A percentile compares a stretch with the other conserved stretches of the same genome.
Evolutionary conservation across 768 basidiomycete genomes (phyloP).

Genomic region (Tremella fuciformis): DNA sequence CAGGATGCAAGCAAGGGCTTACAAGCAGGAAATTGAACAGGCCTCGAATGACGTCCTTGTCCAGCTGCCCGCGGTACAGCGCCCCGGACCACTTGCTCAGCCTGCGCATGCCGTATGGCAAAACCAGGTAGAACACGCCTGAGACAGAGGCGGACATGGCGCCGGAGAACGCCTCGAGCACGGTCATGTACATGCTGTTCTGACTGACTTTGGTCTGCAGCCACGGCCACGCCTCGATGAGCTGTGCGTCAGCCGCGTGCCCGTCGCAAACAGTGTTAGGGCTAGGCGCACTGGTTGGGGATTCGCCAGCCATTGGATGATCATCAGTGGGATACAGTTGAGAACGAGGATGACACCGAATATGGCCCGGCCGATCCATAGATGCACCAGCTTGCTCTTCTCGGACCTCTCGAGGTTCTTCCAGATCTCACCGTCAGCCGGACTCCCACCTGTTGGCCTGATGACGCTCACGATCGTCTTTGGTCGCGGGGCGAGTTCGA

Average conservation of each 20-base stretch:
- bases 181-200: neutral
- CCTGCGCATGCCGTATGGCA: slow-evolving; percentile 37
- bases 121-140: slow-evolving; percentile 20
- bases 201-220: neutral
- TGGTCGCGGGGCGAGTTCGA: slow-evolving; percentile 3
- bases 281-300: slow-evolving; percentile 22
- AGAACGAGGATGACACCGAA: slow-evolving; percentile 28
- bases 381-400: slow-evolving; percentile 15
- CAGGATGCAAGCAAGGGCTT: slow-evolving; percentile 11
- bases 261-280: neutral
- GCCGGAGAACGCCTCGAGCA: neutral
- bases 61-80: slow-evolving; percentile 35
- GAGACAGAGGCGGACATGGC: neutral
- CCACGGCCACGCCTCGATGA: slow-evolving; percentile 3
- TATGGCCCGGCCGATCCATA: slow-evolving; percentile 21
- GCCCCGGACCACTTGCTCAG: slow-evolving; percentile 38
- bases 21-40: slow-evolving; percentile 41
- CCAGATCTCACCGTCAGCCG: slow-evolving; percentile 27
- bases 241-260: neutral
- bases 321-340: slow-evolving; percentile 41
- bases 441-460: neutral
- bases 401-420: slow-evolving; percentile 36
- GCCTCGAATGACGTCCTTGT: slow-evolving; percentile 35
- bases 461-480: neutral
- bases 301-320: slow-evolving; percentile 36